Conservation (phyloP, 2,329 filamentous ascomycete species). For the Neoarthrinium moseri region DNA sequence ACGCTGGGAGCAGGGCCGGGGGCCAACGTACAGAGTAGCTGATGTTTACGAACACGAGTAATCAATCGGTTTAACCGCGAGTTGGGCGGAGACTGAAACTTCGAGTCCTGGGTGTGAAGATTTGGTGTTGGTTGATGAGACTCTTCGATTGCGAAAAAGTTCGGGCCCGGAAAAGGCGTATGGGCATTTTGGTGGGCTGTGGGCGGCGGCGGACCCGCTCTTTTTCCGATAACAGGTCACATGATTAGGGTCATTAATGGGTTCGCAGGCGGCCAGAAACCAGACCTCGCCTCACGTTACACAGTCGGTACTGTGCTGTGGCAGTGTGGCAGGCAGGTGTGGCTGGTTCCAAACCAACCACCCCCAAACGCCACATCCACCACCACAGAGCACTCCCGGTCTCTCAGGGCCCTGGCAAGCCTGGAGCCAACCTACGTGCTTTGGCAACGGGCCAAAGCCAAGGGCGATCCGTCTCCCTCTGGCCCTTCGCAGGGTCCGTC, state of each 20-base stretch:
- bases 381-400: too few species aligned
- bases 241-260: slow-evolving; percentile 12
- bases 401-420: too few species aligned
- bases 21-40: slow-evolving; percentile 9
- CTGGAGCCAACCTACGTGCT: too few species aligned
- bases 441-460: too few species aligned
- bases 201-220: neutral
- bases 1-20: too few species aligned
- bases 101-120: slow-evolving; percentile 67
- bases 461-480: too few species aligned
- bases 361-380: too few species aligned
- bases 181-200: slow-evolving; percentile 3
- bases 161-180: neutral
- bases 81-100: slow-evolving; percentile 99
- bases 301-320: neutral
- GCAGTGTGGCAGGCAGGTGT: neutral
- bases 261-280: neutral
- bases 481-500: too few species aligned
- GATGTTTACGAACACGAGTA: slow-evolving; percentile 70
- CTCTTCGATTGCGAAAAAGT: slow-evolving; percentile 4
- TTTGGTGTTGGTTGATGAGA: slow-evolving; percentile 2
- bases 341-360: neutral
- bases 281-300: neutral
- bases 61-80: slow-evolving; percentile 99
- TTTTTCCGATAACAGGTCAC: slow-evolving; percentile 7